phyloP scores from a whole-genome alignment of 768 basidiomycete species.

The Auricularia heimuer region DNA sequence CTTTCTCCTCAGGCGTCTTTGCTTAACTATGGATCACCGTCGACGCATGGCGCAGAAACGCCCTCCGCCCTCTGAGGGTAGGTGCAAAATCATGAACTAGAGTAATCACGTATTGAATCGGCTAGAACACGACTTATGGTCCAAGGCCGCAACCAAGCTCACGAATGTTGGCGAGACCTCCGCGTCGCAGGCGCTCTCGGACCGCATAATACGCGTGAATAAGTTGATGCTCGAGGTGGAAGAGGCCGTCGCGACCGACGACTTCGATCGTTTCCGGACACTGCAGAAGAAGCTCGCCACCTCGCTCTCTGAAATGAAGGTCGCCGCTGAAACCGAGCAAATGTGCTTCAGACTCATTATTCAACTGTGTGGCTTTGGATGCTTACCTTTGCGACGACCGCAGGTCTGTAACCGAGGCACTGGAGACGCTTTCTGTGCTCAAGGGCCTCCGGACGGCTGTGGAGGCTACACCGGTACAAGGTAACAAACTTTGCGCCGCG shows the following conservation, averaged over 20 bases:
- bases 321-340: not conserved
- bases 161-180: conserved; percentile 26
- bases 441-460: not conserved
- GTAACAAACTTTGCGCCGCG: not conserved
- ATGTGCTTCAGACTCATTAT: not conserved
- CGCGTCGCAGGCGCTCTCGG: not conserved
- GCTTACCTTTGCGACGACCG: no score
- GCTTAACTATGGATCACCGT: conserved; percentile 26
- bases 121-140: conserved; percentile 69
- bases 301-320: not conserved
- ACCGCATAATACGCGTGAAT: not conserved
- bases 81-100: conserved; percentile 13
- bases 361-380: no score
- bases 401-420: not conserved
- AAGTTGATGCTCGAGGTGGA: not conserved
- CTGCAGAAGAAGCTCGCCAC: not conserved
- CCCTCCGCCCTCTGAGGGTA: conserved; percentile 72
- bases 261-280: not conserved
- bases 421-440: not conserved
- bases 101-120: not conserved
- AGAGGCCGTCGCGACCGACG: not conserved
- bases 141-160: conserved; percentile 53
- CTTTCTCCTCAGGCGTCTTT: conserved; percentile 6
- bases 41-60: conserved; percentile 50
- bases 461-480: not conserved